phyloP scores from a whole-genome alignment of 176 grass and related monocot species.

The Hyparrhenia diplandra region DNA sequence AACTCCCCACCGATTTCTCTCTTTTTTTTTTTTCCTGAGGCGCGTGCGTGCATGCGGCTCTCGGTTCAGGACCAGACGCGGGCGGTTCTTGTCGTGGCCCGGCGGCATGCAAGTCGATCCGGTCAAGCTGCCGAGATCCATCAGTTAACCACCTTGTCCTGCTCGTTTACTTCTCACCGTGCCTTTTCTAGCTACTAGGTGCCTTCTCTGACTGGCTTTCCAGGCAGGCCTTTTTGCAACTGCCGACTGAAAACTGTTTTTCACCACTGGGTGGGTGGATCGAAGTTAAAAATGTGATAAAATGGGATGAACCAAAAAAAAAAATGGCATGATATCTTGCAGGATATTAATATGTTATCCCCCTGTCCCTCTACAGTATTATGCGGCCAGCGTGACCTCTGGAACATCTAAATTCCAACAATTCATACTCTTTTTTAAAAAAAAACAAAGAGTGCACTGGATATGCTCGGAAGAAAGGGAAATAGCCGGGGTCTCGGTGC shows the following conservation, averaged over 20 bases:
- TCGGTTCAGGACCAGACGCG: not conserved
- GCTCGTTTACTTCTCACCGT: slow-evolving; percentile 4
- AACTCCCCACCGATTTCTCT: not conserved
- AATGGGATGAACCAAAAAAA: too few relatives aligned
- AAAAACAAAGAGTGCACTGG: not conserved
- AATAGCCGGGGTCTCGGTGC: not conserved
- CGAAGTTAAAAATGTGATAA: too few relatives aligned
- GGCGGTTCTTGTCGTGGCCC: slow-evolving; percentile 36
- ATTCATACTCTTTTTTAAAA: not conserved
- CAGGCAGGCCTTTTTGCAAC: not conserved
- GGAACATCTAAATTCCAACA: not conserved
- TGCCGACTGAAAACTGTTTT: not conserved
- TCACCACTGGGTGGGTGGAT: not conserved
- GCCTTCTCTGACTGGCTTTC: slow-evolving; percentile 9
- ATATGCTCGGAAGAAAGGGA: not conserved
- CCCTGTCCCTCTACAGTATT: not conserved
- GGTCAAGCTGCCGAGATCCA: not conserved
- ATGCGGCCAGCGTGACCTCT: not conserved
- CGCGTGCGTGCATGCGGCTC: not conserved
- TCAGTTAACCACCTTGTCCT: not conserved
- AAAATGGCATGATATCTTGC: not conserved
- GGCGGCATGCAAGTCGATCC: not conserved
- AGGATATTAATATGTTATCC: not conserved
- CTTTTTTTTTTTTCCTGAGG: too few relatives aligned
- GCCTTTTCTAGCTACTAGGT: not conserved